phyloP scores from a whole-genome alignment of 2,329 filamentous ascomycete species.

The Ophiostoma montium region DNA sequence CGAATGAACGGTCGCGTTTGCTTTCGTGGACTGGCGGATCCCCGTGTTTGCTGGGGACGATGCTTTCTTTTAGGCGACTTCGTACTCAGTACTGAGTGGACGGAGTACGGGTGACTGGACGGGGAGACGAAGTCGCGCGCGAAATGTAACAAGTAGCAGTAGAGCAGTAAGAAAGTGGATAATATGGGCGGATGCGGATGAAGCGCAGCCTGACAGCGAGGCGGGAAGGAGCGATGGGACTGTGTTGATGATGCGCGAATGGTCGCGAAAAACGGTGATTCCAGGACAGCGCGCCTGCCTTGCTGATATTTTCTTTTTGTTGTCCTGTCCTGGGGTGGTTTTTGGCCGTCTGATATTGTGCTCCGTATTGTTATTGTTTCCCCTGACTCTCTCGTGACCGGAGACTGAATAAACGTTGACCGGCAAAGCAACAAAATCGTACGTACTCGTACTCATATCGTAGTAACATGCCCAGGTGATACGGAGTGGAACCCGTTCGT shows the following conservation, averaged over 20 bases:
- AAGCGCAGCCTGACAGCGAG: background rate
- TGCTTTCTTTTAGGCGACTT: too few species aligned
- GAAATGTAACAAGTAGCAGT: background rate
- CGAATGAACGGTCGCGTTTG: too few species aligned
- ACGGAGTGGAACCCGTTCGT: constrained; percentile 5
- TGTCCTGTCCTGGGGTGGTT: background rate
- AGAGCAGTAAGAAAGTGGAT: background rate
- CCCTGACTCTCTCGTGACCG: background rate
- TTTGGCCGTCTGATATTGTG: background rate
- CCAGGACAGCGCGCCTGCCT: background rate
- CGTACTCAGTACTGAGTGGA: too few species aligned
- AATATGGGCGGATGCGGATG: background rate
- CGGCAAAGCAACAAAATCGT: constrained; percentile 1
- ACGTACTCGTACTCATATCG: too few species aligned
- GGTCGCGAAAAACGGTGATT: background rate
- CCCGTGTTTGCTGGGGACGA: too few species aligned
- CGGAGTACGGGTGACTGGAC: background rate
- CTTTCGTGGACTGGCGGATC: too few species aligned
- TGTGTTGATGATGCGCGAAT: background rate
- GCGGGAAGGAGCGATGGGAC: constrained; percentile 4
- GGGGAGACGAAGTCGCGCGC: background rate
- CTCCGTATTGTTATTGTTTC: background rate
- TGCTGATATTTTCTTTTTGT: background rate
- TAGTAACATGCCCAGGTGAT: background rate
- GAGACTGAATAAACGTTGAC: constrained; percentile 5